phyloP scores from a whole-genome alignment of 2,329 filamentous ascomycete species.

The Cadophora luteo-olivacea region DNA sequence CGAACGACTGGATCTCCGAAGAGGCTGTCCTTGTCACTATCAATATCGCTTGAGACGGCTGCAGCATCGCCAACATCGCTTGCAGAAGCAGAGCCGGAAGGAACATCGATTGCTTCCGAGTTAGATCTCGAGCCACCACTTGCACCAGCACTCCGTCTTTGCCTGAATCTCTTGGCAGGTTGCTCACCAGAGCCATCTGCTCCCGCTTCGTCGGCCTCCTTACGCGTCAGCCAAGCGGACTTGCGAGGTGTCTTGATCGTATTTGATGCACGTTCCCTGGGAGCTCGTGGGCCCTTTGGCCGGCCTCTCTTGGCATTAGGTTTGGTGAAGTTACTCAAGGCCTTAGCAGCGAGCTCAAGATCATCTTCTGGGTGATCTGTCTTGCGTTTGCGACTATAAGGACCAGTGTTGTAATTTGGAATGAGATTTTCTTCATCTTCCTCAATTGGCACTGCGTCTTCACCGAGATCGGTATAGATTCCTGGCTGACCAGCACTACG shows the following conservation, averaged over 20 bases:
- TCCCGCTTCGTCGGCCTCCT: conserved; percentile 33
- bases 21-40: conserved; percentile 35
- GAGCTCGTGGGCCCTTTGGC: neutral
- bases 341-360: conserved; percentile 37
- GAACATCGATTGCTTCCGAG: conserved; percentile 14
- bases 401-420: conserved; percentile 15
- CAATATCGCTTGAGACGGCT: conserved; percentile 23
- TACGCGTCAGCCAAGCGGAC: conserved; percentile 41
- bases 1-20: conserved; percentile 34
- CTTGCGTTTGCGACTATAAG: conserved; percentile 15
- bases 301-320: conserved; percentile 23
- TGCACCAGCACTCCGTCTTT: conserved; percentile 5
- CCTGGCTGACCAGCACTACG: conserved; percentile 33
- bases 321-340: conserved; percentile 32
- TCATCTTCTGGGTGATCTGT: conserved; percentile 20
- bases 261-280: conserved; percentile 30
- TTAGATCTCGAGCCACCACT: conserved; percentile 16
- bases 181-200: conserved; percentile 12
- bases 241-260: conserved; percentile 35
- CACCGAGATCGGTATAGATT: conserved; percentile 38
- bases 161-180: conserved; percentile 22
- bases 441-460: conserved; percentile 37
- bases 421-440: conserved; percentile 34
- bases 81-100: conserved; percentile 26
- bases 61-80: conserved; percentile 21